Evolutionary conservation across 1,139 yeast species (phyloP), one percentile per base, ranked within the genome.

Genomic region (Blastobotrys illinoisensis): DNA sequence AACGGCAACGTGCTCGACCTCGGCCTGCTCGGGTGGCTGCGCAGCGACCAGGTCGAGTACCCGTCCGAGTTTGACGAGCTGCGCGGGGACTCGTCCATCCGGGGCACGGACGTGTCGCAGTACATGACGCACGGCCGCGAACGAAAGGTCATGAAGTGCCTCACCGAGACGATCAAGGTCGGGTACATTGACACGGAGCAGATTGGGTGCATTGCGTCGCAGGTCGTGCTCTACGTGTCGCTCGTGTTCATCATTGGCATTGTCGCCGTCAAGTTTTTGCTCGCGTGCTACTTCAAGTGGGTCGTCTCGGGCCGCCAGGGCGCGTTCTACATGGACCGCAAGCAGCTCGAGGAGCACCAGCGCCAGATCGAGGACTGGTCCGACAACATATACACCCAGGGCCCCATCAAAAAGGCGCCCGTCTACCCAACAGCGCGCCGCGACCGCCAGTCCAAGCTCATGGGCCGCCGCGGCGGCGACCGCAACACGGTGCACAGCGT

Each of bases 151-250:
- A 95, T 95, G 14, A 81, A 85, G 64, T 93, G 99, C 71, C 75
- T 93, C 54, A 76, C 86, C n/a, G 98, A 93, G 70, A 86, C 88
- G 55, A 77, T 88, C 55, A 88, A 86, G 71, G 95, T 91, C 20
- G 99, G 99, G 21, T 83, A 82, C 49, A 82, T 93, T 54, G 98
- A 93, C 68, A 82, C 95, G 0, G 90, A 88, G 54, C 83, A 96
- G 11, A 83, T 93, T 65, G 99, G 99, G n/a, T 93, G 99, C 72
- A 84, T 93, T 70, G 96, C 97, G 0, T 88, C 97, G 1, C 77
- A 81, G 58, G 83, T 90, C 49, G 97, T 91, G 1, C 78, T 93
- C 59, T 82, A 83, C 62, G 80, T 86, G 14, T 87, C 97, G 0
- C 78, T 93, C 66, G 85, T 87, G 11, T 88, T 93, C 69, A 91